Evolutionary conservation across 1,284 basidiomycete species (phyloP), one percentile per base, ranked within the genome.

Genomic region (Irpex sp.): DNA sequence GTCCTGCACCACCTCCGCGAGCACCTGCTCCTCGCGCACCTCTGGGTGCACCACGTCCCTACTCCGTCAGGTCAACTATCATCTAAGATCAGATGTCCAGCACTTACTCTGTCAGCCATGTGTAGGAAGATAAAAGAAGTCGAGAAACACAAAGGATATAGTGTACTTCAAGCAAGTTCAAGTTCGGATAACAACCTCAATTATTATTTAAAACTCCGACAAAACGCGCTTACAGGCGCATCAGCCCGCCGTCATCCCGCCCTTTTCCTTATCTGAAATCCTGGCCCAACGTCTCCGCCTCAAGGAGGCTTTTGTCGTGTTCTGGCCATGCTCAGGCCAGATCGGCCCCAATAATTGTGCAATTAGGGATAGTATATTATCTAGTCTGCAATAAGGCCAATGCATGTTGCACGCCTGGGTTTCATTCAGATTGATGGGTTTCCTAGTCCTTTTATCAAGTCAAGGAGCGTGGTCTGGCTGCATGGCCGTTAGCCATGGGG

Each of bases 51-150:
- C 72, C 71, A 66, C 74, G 72, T 64, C 70, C 73, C 73, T 74
- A 36, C 36, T 19, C 21, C 66, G 56, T 62, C n/a, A 61, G 62
- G 65, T 50, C 43, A n/a, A 59, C 37, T 31, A 6, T 8, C n/a
- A 35, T 33, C 13, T 11, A n/a, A 35, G 17, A 21, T 15, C 17
- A 21, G 21, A 9, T 13, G 5, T 7, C 9, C 49, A 13, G 56
- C 49, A 69, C 75, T 60, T 65, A 76, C 76, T 68, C 75, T 74
- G 66, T 78, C 76, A 60, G 76, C 75, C 76, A 78, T 77, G 39
- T 54, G 43, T 15, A 26, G n/a, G 26, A 59, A 17, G 58, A 59
- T 8, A 35, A 50, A 49, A 13, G 3, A 31, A 35, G 19, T 13
- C 11, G 8, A 43, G 39, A 15, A 43, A 15, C 39, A 43, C 39